Percentiles rank a stretch among this genome's conserved stretches.
Evolutionary conservation across 2,329 filamentous ascomycete genomes (phyloP).

Genomic region (Xylogone sp.): DNA sequence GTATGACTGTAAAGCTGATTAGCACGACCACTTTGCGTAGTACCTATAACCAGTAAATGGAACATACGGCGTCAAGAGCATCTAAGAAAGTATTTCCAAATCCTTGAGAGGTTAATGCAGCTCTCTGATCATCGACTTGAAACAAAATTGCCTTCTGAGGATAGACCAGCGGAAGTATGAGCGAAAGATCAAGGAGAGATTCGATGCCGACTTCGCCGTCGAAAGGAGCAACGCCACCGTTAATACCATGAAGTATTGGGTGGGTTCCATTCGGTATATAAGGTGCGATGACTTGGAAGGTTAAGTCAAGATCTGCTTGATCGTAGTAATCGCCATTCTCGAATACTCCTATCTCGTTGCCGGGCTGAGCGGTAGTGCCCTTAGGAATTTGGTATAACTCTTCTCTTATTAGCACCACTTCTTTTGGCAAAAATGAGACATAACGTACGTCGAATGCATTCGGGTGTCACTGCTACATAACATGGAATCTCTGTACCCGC

Average conservation of each 20-base stretch:
- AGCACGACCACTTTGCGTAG: conserved; percentile 12
- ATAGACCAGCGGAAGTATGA: conserved; percentile 36
- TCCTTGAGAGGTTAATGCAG: conserved; percentile 29
- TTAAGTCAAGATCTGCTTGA: conserved; percentile 37
- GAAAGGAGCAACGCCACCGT: conserved; percentile 32
- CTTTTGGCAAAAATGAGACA: background rate
- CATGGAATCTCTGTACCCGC: background rate
- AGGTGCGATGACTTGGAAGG: conserved; percentile 27
- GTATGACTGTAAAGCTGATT: conserved; percentile 28
- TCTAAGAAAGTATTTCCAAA: conserved; percentile 44
- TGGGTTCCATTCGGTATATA: conserved; percentile 33
- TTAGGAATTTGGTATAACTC: conserved; percentile 36
- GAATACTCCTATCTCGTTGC: conserved; percentile 42
- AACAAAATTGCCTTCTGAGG: conserved; percentile 40
- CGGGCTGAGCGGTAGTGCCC: conserved; percentile 34
- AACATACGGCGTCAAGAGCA: conserved; percentile 32
- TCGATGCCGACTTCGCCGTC: conserved; percentile 28
- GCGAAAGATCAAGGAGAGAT: conserved; percentile 32
- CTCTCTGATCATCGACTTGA: conserved; percentile 35
- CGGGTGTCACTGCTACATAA: conserved; percentile 3
- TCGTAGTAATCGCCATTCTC: conserved; percentile 39
- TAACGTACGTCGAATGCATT: conserved; percentile 2
- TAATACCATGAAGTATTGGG: conserved; percentile 32
- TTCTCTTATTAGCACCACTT: conserved; percentile 5
- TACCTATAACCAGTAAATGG: background rate